Evolutionary conservation across 495 filamentous ascomycete genomes (phyloP), one percentile per base, ranked within the genome.

Genomic region (Lepidopterella palustris): DNA sequence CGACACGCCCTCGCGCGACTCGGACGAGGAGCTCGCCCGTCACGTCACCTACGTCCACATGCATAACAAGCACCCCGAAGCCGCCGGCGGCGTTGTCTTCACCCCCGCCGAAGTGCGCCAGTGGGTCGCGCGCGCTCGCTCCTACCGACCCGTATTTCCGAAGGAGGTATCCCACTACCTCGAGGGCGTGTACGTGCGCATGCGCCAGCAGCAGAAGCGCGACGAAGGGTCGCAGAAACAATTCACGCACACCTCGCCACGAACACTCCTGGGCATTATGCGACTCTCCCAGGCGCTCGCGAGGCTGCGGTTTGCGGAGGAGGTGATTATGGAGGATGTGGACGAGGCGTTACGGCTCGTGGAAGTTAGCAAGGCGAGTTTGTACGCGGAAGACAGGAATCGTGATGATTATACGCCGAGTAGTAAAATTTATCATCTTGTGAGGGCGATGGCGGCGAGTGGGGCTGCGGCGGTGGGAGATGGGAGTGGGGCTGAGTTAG

Each of bases 21-120:
- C 80, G 3, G 93, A 98, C 71, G 90, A 95, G 63, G 88, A 95
- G 69, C 81, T 98, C n/a, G 93, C 92, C 35, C 84, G 84, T 67
- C 93, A 98, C 78, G 93, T 98, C 63, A 88, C 95, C 31, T 89
- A 92, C 73, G 93, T 98, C 24, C 93, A 98, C 75, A 97, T 97
- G 89, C 84, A 97, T 76, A 92, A 87, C 78, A 84, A 83, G 58
- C 95, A 97, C 71, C 93, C 93, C 0, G 95, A 97, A 60, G 81
- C 79, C 20, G 76, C 64, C 15, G 69, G 62, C 53, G 79, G 79
- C n/a, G 73, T 90, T 20, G 79, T 95, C 69, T 95, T 98, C 72
- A 82, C 85, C 0, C 92, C 95, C 0, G 81, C 87, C 50, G 93
- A 97, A 71, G 92, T 98, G 51, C 88, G 95, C 42, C 88, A 95